Evolutionary conservation across 2,329 filamentous ascomycete species (phyloP).

Genomic region (Colletotrichum sp.): DNA sequence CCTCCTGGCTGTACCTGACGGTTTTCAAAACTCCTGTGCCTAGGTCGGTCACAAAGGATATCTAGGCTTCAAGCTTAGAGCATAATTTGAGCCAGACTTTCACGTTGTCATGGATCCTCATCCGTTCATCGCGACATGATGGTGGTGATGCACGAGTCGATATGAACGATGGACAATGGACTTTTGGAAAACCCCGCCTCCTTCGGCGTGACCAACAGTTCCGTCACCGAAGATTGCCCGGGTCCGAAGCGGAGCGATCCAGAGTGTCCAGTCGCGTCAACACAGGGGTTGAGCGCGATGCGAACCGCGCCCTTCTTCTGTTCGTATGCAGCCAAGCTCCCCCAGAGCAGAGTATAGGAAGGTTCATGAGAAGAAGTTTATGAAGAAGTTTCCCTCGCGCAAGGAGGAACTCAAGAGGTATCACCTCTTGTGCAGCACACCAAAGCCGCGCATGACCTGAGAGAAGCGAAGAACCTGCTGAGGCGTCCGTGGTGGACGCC

Average conservation of each 20-base stretch:
- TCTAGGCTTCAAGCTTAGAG: neutral
- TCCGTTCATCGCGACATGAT: neutral
- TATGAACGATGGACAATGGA: neutral
- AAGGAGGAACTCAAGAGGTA: rapidly evolving
- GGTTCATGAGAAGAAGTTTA: neutral
- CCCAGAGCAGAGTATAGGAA: neutral
- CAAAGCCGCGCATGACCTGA: rapidly evolving
- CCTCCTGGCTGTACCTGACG: neutral
- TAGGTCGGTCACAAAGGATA: rapidly evolving
- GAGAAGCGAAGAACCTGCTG: neutral
- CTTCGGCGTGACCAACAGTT: neutral
- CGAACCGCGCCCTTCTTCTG: neutral
- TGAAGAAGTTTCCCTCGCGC: neutral
- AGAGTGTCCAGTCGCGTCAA: neutral
- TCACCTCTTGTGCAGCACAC: rapidly evolving
- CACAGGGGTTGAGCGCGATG: neutral
- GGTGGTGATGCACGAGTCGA: neutral
- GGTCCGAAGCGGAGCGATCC: neutral
- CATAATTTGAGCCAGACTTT: rapidly evolving
- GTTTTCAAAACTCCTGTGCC: neutral
- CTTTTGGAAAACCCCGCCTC: neutral
- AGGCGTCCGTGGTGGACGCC: neutral
- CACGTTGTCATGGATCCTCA: rapidly evolving
- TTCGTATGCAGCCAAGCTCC: neutral
- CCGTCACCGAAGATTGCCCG: neutral